Evolutionary conservation across 1,284 basidiomycete species (phyloP), one percentile per base, ranked within the genome.

Genomic region (Sporisorium graminicola): DNA sequence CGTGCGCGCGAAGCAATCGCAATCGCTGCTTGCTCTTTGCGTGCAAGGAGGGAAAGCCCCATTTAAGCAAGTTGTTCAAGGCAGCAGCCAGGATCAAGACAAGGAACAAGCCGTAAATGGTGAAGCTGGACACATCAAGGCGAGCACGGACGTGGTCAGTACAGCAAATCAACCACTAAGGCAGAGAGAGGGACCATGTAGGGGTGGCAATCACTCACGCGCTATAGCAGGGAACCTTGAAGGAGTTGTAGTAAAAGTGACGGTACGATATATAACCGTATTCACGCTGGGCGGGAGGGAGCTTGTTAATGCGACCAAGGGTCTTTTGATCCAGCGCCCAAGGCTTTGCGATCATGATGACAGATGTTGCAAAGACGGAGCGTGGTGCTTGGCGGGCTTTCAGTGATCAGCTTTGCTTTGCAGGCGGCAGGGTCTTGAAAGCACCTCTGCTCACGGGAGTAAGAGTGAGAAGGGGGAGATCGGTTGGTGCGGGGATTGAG

Each of bases 221-320:
- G 22, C 47, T 46, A 18, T 47, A 42, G 43, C 57, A 61, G 13
- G 68, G 65, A 9, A 76, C 65, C 31, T 72, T 71, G 58, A 51
- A 76, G 1, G 64, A 63, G 43, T 67, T 72, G 55, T 60, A 52
- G 31, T 65, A 55, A 42, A 54, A 61, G 62, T 65, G 68, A 22
- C 35, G 68, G 33, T 61, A 71, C 13, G 58, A 44, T 33, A 33
- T 5, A 16, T 60, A 4, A 7, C 46, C 71, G 18, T 43, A 27
- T 20, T 16, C 40, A 4, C 57, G 65, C 50, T 68, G 56, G 2
- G 33, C 62, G 22, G 43, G 10, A 31, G 68, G 58, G 10, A 65
- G 58, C 42, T 60, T 54, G 42, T 24, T 24, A 49, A 71, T 60
- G 35, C 52, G 40, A 14, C n/a, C 46, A 46, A 31, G 59, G 33